Evolutionary conservation across 1,139 yeast genomes (phyloP).

Genomic region (Wickerhamiella infanticola): DNA sequence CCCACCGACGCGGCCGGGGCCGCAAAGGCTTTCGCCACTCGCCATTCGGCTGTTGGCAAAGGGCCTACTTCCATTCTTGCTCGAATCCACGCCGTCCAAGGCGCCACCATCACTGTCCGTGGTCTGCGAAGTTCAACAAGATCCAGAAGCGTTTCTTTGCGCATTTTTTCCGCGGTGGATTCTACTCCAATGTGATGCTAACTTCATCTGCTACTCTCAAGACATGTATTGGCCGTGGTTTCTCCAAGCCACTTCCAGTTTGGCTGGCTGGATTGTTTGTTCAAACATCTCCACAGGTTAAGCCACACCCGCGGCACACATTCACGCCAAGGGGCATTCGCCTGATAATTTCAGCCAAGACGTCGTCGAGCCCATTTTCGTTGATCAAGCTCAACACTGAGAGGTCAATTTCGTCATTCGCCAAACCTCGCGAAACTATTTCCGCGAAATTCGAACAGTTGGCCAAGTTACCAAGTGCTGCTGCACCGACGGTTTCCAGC

Average conservation of each 20-base stretch:
- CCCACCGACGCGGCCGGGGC: constrained; percentile 1
- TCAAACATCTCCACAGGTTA: neutral
- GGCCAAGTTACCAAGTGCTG: too few species aligned
- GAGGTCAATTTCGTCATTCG: too few species aligned
- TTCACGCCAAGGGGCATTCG: too few species aligned
- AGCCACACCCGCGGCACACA: too few species aligned
- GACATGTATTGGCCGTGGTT: neutral
- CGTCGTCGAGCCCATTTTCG: too few species aligned
- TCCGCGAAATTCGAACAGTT: too few species aligned
- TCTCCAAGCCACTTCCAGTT: neutral
- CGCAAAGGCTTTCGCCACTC: neutral
- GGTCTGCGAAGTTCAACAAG: neutral
- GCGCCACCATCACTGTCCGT: neutral
- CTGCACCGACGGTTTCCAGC: neutral
- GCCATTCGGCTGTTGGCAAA: neutral
- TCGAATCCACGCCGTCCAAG: neutral
- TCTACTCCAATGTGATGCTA: neutral
- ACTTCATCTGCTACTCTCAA: neutral
- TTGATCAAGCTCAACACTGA: too few species aligned
- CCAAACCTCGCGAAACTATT: too few species aligned
- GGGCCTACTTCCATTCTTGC: constrained; percentile 1
- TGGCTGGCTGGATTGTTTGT: constrained; percentile 1
- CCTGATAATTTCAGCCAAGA: too few species aligned
- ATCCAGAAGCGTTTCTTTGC: neutral
- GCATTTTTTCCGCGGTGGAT: neutral